Conservation (phyloP, 257 asterid species). For the Lantana camara region DNA sequence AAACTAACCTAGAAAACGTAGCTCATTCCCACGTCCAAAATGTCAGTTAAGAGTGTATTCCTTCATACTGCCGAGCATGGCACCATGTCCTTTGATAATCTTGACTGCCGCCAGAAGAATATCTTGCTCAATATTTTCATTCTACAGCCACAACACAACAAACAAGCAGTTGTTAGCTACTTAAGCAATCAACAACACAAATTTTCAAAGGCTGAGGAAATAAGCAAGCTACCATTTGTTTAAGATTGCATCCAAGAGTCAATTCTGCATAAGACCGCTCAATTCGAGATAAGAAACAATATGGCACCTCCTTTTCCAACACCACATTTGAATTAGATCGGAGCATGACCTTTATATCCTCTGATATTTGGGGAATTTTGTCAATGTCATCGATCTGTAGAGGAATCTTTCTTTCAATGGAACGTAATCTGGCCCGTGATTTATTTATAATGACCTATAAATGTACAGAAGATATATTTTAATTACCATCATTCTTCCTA, state of each 20-base stretch:
- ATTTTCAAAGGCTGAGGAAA: neutral
- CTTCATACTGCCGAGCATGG: constrained; percentile 50
- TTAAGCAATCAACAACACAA: too few species aligned
- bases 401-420: constrained; percentile 59
- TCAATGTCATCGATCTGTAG: constrained; percentile 63
- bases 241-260: constrained; percentile 89
- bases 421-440: constrained; percentile 81
- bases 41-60: constrained; percentile 31
- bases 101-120: constrained; percentile 72
- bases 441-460: constrained; percentile 85
- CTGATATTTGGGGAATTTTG: constrained; percentile 70
- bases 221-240: constrained; percentile 44
- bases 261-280: constrained; percentile 74
- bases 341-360: constrained; percentile 75
- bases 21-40: neutral
- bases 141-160: constrained; percentile 41
- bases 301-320: constrained; percentile 86
- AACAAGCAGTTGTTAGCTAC: constrained; percentile 23
- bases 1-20: constrained; percentile 16
- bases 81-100: constrained; percentile 77
- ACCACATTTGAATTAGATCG: constrained; percentile 67
- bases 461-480: constrained; percentile 20
- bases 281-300: constrained; percentile 71
- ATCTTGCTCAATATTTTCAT: constrained; percentile 71
- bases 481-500: constrained; percentile 5